Percentiles rank a stretch among this genome's conserved stretches.
phyloP scores from a whole-genome alignment of 2,329 filamentous ascomycete genomes.

The Grosmannia serpens region DNA sequence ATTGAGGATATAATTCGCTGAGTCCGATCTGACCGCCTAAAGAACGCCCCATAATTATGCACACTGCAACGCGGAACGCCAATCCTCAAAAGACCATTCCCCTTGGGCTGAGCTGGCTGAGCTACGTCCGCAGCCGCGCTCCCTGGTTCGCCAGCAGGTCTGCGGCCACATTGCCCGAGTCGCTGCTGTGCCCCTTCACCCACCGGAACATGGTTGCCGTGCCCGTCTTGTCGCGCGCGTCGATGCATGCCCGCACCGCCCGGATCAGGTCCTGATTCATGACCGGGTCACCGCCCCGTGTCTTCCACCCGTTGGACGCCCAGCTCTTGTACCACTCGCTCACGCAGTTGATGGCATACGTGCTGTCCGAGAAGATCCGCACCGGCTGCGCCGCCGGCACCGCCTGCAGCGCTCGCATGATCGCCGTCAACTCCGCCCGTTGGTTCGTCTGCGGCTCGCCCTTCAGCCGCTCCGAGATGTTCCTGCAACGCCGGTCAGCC shows the following conservation, averaged over 20 bases:
- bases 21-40: no score
- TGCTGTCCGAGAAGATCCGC: slow-evolving; percentile 77
- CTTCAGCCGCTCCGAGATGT: slow-evolving; percentile 63
- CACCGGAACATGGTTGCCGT: slow-evolving; percentile 64
- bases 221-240: slow-evolving; percentile 50
- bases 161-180: slow-evolving; percentile 68
- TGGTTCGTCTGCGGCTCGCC: slow-evolving; percentile 82
- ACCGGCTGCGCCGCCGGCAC: slow-evolving; percentile 56
- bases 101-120: neutral
- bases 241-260: slow-evolving; percentile 58
- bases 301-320: slow-evolving; percentile 68
- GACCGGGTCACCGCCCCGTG: slow-evolving; percentile 50
- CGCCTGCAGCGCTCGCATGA: slow-evolving; percentile 70
- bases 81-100: neutral
- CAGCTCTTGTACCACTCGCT: slow-evolving; percentile 74
- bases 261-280: slow-evolving; percentile 81
- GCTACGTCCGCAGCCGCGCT: slow-evolving; percentile 24
- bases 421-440: slow-evolving; percentile 85
- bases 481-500: slow-evolving; percentile 22
- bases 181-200: slow-evolving; percentile 74
- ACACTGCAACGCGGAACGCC: neutral
- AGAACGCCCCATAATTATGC: no score
- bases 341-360: slow-evolving; percentile 82
- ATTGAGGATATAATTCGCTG: no score
- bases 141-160: slow-evolving; percentile 65